Percentiles rank a stretch among this genome's conserved stretches.
Conservation (phyloP, 805 yeast genomes). For the Alloascoidea africana region DNA sequence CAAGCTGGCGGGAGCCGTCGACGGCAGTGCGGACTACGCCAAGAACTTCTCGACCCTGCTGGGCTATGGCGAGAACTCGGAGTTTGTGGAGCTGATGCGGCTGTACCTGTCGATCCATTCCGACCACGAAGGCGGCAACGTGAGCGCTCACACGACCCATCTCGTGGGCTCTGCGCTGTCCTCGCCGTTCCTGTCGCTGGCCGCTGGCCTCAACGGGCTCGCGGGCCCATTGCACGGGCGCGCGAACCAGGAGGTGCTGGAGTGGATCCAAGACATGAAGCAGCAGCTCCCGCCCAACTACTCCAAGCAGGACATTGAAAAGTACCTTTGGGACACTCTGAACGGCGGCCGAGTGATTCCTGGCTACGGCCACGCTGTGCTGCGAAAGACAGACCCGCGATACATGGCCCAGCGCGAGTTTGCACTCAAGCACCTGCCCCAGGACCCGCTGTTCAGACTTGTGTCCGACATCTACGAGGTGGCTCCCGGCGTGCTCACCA, state of each 20-base stretch:
- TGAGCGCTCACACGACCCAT: constrained; percentile 70
- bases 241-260: constrained; percentile 75
- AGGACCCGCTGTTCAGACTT: constrained; percentile 49
- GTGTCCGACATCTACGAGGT: constrained; percentile 51
- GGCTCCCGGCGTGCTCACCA: constrained; percentile 59
- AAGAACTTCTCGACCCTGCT: constrained; percentile 52
- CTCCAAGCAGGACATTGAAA: constrained; percentile 38
- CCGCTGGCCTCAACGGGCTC: constrained; percentile 70
- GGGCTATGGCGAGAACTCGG: constrained; percentile 33
- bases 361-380: constrained; percentile 81
- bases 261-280: constrained; percentile 54
- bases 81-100: constrained; percentile 55
- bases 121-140: constrained; percentile 79
- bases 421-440: constrained; percentile 40
- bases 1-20: constrained; percentile 38
- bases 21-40: constrained; percentile 49
- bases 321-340: constrained; percentile 56
- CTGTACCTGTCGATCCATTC: constrained; percentile 63
- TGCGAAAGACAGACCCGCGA: constrained; percentile 74
- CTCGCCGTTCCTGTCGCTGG: constrained; percentile 58
- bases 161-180: constrained; percentile 71
- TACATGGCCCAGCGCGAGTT: constrained; percentile 61
- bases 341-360: constrained; percentile 70
- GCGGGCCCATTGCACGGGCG: constrained; percentile 83
- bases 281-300: constrained; percentile 15